Percentiles rank a stretch among this genome's conserved stretches.
These are phyloP conservation scores for Paecilomyces fulvus DNA, from an alignment of 2,329 filamentous ascomycete genomes.

Conservation along the genomic window DNA sequence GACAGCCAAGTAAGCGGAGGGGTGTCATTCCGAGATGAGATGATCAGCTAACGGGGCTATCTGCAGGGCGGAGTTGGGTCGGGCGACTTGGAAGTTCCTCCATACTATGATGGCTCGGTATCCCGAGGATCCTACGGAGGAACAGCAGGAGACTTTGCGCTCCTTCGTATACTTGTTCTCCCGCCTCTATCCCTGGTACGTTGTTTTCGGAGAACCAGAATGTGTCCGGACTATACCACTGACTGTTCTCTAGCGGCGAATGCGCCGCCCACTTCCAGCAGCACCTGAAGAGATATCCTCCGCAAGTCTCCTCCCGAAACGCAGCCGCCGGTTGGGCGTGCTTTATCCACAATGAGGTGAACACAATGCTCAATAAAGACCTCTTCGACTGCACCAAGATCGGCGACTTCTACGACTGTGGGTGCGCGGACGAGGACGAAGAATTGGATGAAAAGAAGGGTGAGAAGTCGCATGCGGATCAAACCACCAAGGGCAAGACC, in stretches of 20 bases:
- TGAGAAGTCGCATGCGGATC: not conserved
- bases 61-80: constrained; percentile 52
- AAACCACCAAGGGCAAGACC: constrained; percentile 2
- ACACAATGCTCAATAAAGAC: constrained; percentile 52
- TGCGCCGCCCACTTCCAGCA: constrained; percentile 56
- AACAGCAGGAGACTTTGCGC: constrained; percentile 52
- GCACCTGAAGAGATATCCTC: constrained; percentile 54
- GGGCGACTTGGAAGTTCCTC: constrained; percentile 58
- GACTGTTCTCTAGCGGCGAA: constrained; percentile 44
- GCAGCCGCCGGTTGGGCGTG: constrained; percentile 59
- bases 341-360: constrained; percentile 59
- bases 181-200: constrained; percentile 55
- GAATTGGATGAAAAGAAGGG: constrained; percentile 10
- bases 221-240: constrained; percentile 2
- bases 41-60: constrained; percentile 2
- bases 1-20: constrained; percentile 36
- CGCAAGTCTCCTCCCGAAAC: constrained; percentile 53
- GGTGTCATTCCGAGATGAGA: not conserved
- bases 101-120: constrained; percentile 60
- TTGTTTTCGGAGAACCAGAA: not conserved
- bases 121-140: constrained; percentile 52
- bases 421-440: constrained; percentile 50
- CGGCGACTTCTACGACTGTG: constrained; percentile 60
- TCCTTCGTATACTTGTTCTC: constrained; percentile 57
- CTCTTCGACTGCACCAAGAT: constrained; percentile 57